phyloP scores from a whole-genome alignment of 2,329 filamentous ascomycete genomes.

The Hypoxylon sp. region DNA sequence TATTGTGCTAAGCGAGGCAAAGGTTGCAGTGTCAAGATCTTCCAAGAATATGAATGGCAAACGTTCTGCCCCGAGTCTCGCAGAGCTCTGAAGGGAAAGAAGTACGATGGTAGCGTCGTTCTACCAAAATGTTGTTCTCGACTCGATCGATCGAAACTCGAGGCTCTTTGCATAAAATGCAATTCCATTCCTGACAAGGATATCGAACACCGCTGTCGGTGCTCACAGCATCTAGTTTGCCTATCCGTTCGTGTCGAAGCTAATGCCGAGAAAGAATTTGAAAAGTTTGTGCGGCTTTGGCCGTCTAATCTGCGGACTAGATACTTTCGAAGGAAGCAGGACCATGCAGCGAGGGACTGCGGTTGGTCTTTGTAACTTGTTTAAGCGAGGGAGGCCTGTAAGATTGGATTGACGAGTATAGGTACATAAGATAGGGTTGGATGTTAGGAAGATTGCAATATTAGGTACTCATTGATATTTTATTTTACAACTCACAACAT shows the following conservation, averaged over 20 bases:
- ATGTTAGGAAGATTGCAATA: too few relatives aligned
- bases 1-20: slow-evolving; percentile 30
- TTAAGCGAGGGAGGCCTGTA: neutral
- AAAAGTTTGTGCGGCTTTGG: slow-evolving; percentile 18
- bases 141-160: neutral
- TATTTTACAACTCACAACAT: too few relatives aligned
- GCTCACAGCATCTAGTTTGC: slow-evolving; percentile 23
- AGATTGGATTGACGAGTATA: too few relatives aligned
- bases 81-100: slow-evolving; percentile 22
- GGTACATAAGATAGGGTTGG: too few relatives aligned
- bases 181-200: slow-evolving; percentile 14
- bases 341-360: neutral
- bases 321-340: slow-evolving; percentile 20
- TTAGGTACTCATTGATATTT: too few relatives aligned
- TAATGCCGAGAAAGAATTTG: slow-evolving; percentile 15
- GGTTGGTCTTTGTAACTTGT: slow-evolving; percentile 19
- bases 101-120: neutral
- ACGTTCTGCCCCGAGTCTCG: slow-evolving; percentile 37
- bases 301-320: slow-evolving; percentile 15
- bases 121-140: slow-evolving; percentile 29
- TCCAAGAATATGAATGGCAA: slow-evolving; percentile 25
- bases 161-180: slow-evolving; percentile 34
- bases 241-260: neutral
- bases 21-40: neutral
- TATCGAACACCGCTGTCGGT: neutral